These are phyloP conservation scores for Boehmeria nivea DNA, from an alignment of 306 rosid genomes.

Conservation along the genomic window DNA sequence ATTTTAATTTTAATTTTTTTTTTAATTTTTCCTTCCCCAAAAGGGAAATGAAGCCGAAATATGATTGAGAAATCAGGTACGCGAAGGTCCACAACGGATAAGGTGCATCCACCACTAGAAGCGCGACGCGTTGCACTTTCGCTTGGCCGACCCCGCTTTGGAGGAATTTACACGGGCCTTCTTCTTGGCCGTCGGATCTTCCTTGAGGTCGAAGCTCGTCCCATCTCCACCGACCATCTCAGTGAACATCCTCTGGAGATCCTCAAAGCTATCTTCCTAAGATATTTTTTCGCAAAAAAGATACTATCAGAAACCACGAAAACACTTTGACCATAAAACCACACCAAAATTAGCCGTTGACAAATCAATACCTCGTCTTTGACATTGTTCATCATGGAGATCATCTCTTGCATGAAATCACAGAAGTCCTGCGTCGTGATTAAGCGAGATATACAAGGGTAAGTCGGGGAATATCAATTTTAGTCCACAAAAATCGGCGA, in stretches of 20 bases:
- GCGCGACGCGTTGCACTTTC: slow-evolving; percentile 50
- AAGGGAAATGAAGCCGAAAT: neutral
- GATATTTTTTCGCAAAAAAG: neutral
- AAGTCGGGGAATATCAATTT: neutral
- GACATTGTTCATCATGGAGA: slow-evolving; percentile 81
- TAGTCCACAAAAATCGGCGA: too few relatives aligned
- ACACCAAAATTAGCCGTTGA: neutral
- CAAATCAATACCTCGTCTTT: slow-evolving; percentile 58
- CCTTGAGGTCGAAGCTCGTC: slow-evolving; percentile 25
- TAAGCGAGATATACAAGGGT: neutral
- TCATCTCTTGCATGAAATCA: slow-evolving; percentile 91
- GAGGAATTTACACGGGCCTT: slow-evolving; percentile 42
- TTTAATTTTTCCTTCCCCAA: too few relatives aligned
- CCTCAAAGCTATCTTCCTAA: slow-evolving; percentile 84
- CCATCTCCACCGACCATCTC: slow-evolving; percentile 84
- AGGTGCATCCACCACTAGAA: slow-evolving; percentile 25
- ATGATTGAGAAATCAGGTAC: neutral
- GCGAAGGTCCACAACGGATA: neutral
- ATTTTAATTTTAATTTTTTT: too few relatives aligned
- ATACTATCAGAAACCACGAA: neutral
- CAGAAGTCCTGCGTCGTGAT: slow-evolving; percentile 57
- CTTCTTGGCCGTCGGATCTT: slow-evolving; percentile 46
- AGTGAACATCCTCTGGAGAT: slow-evolving; percentile 72
- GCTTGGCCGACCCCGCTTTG: slow-evolving; percentile 38
- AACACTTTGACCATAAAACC: neutral